Percentiles rank a stretch among this genome's conserved stretches.
Evolutionary conservation across 2,329 filamentous ascomycete genomes (phyloP).

Genomic region (Colletotrichum karsti): DNA sequence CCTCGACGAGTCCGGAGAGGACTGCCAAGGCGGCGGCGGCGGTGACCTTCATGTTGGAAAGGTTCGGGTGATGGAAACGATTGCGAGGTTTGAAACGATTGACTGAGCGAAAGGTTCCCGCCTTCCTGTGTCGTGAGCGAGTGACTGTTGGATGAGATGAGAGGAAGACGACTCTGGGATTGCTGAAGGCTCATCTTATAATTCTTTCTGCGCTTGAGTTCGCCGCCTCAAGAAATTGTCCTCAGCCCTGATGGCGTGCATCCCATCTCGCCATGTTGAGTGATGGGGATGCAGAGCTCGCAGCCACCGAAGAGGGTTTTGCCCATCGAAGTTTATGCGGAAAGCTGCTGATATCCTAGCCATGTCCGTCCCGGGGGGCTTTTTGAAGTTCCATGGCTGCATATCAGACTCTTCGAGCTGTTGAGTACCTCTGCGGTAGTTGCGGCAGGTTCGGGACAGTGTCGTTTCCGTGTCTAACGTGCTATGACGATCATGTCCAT

Average conservation of each 20-base stretch:
- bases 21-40: constrained; percentile 8
- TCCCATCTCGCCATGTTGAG: background rate
- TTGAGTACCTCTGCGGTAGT: background rate
- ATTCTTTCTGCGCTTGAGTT: background rate
- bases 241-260: background rate
- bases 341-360: constrained; percentile 1
- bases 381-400: background rate
- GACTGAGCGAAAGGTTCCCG: constrained; percentile 24
- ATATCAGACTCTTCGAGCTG: background rate
- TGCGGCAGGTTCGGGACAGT: too few relatives aligned
- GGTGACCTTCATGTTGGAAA: constrained; percentile 22
- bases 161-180: background rate
- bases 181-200: constrained; percentile 3
- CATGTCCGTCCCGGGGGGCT: background rate
- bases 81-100: constrained; percentile 12
- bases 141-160: constrained; percentile 14
- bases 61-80: background rate
- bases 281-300: too few relatives aligned
- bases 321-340: constrained; percentile 12
- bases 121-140: constrained; percentile 23
- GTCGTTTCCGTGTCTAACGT: too few relatives aligned
- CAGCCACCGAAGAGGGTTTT: background rate
- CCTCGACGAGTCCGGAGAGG: constrained; percentile 20
- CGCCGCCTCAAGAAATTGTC: background rate
- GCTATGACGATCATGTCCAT: too few relatives aligned